Conservation (phyloP, 169 alveolate genomes). For the Cryptosporidium viatorum region DNA sequence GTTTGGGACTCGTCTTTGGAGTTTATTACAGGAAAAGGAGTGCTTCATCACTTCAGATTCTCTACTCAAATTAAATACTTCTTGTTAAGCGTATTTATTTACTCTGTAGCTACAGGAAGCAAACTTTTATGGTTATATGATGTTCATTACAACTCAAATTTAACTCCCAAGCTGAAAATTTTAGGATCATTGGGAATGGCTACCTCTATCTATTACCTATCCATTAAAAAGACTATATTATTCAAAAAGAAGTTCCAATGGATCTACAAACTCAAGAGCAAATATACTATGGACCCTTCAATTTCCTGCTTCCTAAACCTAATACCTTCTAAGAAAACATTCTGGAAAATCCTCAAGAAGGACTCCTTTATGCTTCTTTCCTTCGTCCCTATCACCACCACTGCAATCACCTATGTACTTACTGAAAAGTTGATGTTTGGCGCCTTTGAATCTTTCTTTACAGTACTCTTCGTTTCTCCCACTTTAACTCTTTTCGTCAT, state of each 20-base stretch:
- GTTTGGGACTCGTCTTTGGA: slow-evolving; percentile 73
- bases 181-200: slow-evolving; percentile 64
- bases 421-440: slow-evolving; percentile 52
- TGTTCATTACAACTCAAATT: slow-evolving; percentile 14
- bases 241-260: slow-evolving; percentile 38
- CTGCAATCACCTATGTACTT: slow-evolving; percentile 32
- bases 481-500: slow-evolving; percentile 18
- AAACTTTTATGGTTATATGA: slow-evolving; percentile 64
- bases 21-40: slow-evolving; percentile 66
- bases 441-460: slow-evolving; percentile 65
- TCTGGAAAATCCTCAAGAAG: slow-evolving; percentile 45
- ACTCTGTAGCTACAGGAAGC: slow-evolving; percentile 57
- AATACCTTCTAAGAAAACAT: slow-evolving; percentile 55
- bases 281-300: slow-evolving; percentile 19
- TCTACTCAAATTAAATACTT: slow-evolving; percentile 17
- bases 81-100: slow-evolving; percentile 20
- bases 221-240: slow-evolving; percentile 43
- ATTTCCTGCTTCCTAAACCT: slow-evolving; percentile 22
- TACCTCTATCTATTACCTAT: slow-evolving; percentile 16
- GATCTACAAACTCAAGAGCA: slow-evolving; percentile 19
- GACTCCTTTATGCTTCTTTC: slow-evolving; percentile 38
- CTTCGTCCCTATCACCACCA: slow-evolving; percentile 31
- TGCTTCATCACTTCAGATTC: slow-evolving; percentile 38
- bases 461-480: slow-evolving; percentile 63
- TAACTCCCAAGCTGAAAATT: slow-evolving; percentile 37